phyloP scores from a whole-genome alignment of 73 alveolate species.

The Paramecium octaurelia region DNA sequence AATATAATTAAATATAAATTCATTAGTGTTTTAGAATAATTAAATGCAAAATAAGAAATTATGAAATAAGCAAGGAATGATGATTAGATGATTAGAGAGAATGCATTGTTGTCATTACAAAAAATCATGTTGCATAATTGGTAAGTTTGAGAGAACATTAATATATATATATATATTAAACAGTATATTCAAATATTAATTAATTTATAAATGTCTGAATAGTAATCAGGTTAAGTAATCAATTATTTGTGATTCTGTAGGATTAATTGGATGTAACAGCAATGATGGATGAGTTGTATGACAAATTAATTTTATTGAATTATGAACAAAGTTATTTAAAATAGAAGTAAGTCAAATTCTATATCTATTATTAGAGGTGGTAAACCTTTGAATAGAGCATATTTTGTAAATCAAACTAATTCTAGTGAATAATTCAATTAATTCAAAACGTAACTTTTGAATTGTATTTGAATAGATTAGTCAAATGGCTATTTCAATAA shows the following conservation, averaged over 20 bases:
- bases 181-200: background rate
- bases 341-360: background rate
- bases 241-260: background rate
- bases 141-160: slow-evolving; percentile 31
- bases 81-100: slow-evolving; percentile 49
- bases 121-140: slow-evolving; percentile 62
- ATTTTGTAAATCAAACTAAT: slow-evolving; percentile 39
- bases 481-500: slow-evolving; percentile 54
- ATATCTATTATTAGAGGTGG: background rate
- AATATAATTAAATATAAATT: background rate
- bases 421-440: slow-evolving; percentile 53
- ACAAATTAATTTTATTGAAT: slow-evolving; percentile 36
- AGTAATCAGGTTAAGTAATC: background rate
- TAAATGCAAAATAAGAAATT: slow-evolving; percentile 41
- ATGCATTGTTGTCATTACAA: slow-evolving; percentile 53
- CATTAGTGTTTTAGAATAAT: slow-evolving; percentile 37
- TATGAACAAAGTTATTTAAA: slow-evolving; percentile 40
- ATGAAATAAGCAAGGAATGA: slow-evolving; percentile 49
- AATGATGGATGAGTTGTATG: slow-evolving; percentile 55
- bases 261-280: slow-evolving; percentile 57
- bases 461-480: slow-evolving; percentile 30
- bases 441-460: slow-evolving; percentile 49
- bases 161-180: background rate
- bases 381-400: slow-evolving; percentile 51
- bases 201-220: background rate